phyloP scores from a whole-genome alignment of 2,329 filamentous ascomycete species.

The Aspergillus quadrilineatus region DNA sequence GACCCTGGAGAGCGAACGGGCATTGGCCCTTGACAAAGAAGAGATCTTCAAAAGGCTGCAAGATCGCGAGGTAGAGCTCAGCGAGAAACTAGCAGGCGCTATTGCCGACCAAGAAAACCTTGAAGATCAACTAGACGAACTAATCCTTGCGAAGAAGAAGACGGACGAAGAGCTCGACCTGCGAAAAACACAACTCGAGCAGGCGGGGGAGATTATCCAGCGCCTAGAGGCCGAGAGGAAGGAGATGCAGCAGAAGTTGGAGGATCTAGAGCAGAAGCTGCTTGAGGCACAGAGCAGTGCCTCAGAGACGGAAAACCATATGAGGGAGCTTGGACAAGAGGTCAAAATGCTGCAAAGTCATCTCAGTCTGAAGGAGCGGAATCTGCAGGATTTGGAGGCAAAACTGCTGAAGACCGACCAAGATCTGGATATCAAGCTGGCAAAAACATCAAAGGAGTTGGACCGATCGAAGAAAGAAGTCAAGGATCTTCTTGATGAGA shows the following conservation, averaged over 20 bases:
- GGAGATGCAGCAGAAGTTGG: slow-evolving; percentile 65
- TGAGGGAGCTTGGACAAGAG: slow-evolving; percentile 76
- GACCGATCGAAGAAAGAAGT: slow-evolving; percentile 71
- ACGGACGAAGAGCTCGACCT: slow-evolving; percentile 81
- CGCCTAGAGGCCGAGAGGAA: slow-evolving; percentile 85
- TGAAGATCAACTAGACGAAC: slow-evolving; percentile 86
- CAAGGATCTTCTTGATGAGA: slow-evolving; percentile 74
- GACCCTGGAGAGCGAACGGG: slow-evolving; percentile 89
- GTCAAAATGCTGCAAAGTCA: slow-evolving; percentile 91
- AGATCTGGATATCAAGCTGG: slow-evolving; percentile 82
- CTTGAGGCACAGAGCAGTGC: slow-evolving; percentile 68
- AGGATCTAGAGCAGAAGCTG: slow-evolving; percentile 69
- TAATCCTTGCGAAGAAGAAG: slow-evolving; percentile 84
- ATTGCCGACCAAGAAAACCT: slow-evolving; percentile 91
- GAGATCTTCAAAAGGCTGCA: slow-evolving; percentile 98
- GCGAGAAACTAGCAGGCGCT: slow-evolving; percentile 87
- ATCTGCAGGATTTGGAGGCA: slow-evolving; percentile 79
- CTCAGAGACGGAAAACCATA: slow-evolving; percentile 71
- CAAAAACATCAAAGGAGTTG: slow-evolving; percentile 74
- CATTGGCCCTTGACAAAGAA: slow-evolving; percentile 95
- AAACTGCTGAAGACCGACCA: slow-evolving; percentile 84
- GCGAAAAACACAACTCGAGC: slow-evolving; percentile 79
- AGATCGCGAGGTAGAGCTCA: slow-evolving; percentile 83
- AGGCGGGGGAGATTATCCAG: slow-evolving; percentile 82
- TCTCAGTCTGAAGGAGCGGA: slow-evolving; percentile 81